Evolutionary conservation across 345 rosid species (phyloP), one percentile per base, ranked within the genome.

Genomic region (Rhodamnia argentea): DNA sequence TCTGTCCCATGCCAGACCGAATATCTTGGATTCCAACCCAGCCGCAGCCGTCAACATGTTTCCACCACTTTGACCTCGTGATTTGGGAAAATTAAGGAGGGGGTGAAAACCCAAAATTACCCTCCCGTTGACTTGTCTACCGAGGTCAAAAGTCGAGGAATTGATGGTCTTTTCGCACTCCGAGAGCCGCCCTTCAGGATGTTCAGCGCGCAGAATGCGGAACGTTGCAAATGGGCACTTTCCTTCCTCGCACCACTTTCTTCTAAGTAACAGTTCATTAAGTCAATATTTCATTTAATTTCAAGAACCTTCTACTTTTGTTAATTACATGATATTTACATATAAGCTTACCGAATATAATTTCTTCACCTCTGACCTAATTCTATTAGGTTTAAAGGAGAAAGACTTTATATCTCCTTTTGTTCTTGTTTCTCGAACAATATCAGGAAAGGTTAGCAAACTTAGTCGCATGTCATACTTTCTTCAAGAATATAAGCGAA

Each of bases 11-110:
- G 47, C 47, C 81, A 9, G 81, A 14, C 52, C 52, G 10, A 70
- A 20, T 9, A 37, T 37, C 78, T 37, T 37, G 47, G 13, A 18
- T 40, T 18, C 47, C 47, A 32, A 70, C 47, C 78, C 47, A 10
- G 47, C 81, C 81, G 81, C 81, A 32, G 81, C 81, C 81, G 14
- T 70, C 47, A 70, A 32, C 81, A 70, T 37, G 81, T 37, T 37
- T 37, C 40, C 26, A 12, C 24, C 10, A 9, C 23, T 70, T 70
- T 70, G 81, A 70, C 81, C 26, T 20, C 14, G 14, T 51, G 52
- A 51, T 51, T 51, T 51, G 52, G 4, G 14, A 51, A 12, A 51
- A 51, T 51, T 51, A 32, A 37, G 47, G 24, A 4, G 81, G 24
- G 81, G 24, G 24, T 1, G 58, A 37, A 70, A 70, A 4, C 81